Base-by-base conservation (phyloP, 2,329 filamentous ascomycete species). In the Pseudocercospora macadamiae region DNA sequence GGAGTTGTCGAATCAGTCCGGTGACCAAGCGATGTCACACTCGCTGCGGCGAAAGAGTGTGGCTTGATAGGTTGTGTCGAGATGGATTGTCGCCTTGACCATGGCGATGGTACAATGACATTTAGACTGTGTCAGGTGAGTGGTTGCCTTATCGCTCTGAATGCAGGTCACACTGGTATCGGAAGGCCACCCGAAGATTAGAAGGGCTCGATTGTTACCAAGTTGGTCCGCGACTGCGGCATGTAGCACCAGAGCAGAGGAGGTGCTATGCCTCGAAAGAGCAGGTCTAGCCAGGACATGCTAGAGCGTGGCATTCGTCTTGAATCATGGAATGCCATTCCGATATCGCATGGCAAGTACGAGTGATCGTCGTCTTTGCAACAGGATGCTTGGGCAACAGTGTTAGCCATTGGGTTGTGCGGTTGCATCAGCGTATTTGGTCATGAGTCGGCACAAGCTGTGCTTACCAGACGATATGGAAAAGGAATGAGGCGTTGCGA, bases 111-210 rank as follows among this genome's bases (percentile, higher is more conserved):
- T 49, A 49, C 47, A 49, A 34, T 49, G 47, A 49, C 47, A 49
- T 23, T 49, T 34, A n/a, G n/a, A 26, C 12, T 34, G 44, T 18
- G 34, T 55, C 54, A 55, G 54, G 47, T 42, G 44, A 51, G 54
- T 26, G 21, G 54, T 28, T 55, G 54, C 54, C 54, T 55, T 49
- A 39, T 30, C 16, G 19, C 9, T 9, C 5, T n/a, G n/a, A n/a
- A 54, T 54, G 51, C 23, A 26, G 23, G 47, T 49, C 47, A 26
- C 47, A 49, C 44, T 49, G 26, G 14, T 12, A 49, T 49, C 28
- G 47, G 47, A 32, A 12, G 16, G 32, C 18, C 25, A 21, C 16
- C 47, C 47, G 47, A 16, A 23, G 10, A 49, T 10, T 7, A 16
- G 16, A 18, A 49, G 47, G 47, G 47, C 47, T 32, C 28, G 14